Conservation (phyloP, 768 basidiomycete genomes). For the Atractiella rhizophila region DNA sequence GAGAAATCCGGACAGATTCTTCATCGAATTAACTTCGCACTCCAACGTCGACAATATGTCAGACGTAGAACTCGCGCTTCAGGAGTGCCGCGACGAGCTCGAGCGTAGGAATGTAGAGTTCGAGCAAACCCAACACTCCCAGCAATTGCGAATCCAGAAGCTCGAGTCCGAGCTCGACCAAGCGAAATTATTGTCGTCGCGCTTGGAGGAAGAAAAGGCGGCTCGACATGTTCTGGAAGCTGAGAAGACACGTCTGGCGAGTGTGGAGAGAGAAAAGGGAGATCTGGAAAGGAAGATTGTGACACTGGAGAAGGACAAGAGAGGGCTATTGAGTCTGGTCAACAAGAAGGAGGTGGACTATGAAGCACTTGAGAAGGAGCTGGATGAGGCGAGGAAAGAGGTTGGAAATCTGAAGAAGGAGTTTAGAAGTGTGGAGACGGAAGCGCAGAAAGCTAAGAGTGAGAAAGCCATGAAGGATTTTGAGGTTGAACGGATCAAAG, state of each 20-base stretch:
- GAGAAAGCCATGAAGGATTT: slow-evolving; percentile 56
- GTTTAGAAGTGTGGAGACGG: slow-evolving; percentile 31
- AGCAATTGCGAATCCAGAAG: slow-evolving; percentile 23
- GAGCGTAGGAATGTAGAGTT: neutral
- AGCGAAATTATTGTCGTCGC: slow-evolving; percentile 38
- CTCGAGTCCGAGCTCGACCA: slow-evolving; percentile 32
- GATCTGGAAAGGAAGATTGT: slow-evolving; percentile 63
- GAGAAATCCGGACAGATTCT: too few relatives aligned
- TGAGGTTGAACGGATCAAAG: slow-evolving; percentile 51
- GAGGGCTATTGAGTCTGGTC: slow-evolving; percentile 44
- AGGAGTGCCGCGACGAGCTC: neutral
- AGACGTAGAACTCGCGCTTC: neutral
- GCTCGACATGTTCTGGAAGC: slow-evolving; percentile 33
- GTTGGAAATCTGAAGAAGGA: neutral
- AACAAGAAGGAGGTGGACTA: slow-evolving; percentile 1
- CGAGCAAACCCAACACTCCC: neutral
- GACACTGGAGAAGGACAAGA: slow-evolving; percentile 47
- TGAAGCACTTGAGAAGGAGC: slow-evolving; percentile 36
- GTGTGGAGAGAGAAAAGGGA: slow-evolving; percentile 65
- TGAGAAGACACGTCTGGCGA: slow-evolving; percentile 51
- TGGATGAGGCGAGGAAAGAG: slow-evolving; percentile 33
- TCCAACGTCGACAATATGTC: neutral
- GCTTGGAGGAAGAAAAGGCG: slow-evolving; percentile 36
- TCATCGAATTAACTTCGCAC: too few relatives aligned
- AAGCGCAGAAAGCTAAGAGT: slow-evolving; percentile 40